Evolutionary conservation across 805 yeast species (phyloP).

Genomic region (Kazachstania kunashirensis): DNA sequence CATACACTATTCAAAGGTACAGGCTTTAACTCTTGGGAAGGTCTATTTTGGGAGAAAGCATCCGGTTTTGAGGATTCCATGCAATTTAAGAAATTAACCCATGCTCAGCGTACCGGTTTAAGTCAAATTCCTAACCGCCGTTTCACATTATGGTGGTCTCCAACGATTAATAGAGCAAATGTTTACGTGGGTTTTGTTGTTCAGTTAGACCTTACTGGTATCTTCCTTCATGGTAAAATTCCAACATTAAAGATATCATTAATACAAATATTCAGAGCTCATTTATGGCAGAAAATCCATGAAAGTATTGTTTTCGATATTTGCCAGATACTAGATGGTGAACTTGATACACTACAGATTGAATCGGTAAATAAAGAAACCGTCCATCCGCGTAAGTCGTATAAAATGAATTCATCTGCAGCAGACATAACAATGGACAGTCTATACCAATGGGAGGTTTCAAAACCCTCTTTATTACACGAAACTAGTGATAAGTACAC

Average conservation of each 20-base stretch:
- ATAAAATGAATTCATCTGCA: constrained; percentile 90
- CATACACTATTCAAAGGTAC: constrained; percentile 94
- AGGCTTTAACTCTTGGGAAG: constrained; percentile 98
- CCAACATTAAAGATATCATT: constrained; percentile 93
- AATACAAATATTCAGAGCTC: constrained; percentile 94
- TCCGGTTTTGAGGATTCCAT: constrained; percentile 95
- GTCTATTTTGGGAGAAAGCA: constrained; percentile 96
- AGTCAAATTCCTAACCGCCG: constrained; percentile 97
- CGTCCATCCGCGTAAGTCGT: constrained; percentile 94
- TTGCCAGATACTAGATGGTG: constrained; percentile 85
- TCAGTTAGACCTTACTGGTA: constrained; percentile 92
- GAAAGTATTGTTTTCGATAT: constrained; percentile 89
- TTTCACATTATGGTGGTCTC: constrained; percentile 99
- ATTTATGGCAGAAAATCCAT: constrained; percentile 97
- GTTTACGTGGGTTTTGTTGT: constrained; percentile 96
- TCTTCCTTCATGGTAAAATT: constrained; percentile 92
- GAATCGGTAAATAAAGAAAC: constrained; percentile 84
- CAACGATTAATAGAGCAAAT: constrained; percentile 94
- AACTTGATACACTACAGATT: constrained; percentile 70
- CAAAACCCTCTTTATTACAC: constrained; percentile 69
- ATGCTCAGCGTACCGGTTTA: constrained; percentile 94
- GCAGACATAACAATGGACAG: constrained; percentile 81
- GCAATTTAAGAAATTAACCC: constrained; percentile 88
- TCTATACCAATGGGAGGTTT: constrained; percentile 71
- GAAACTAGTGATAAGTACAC: constrained; percentile 59